Evolutionary conservation across 495 filamentous ascomycete genomes (phyloP), one percentile per base, ranked within the genome.

Genomic region (Podospora didyma): DNA sequence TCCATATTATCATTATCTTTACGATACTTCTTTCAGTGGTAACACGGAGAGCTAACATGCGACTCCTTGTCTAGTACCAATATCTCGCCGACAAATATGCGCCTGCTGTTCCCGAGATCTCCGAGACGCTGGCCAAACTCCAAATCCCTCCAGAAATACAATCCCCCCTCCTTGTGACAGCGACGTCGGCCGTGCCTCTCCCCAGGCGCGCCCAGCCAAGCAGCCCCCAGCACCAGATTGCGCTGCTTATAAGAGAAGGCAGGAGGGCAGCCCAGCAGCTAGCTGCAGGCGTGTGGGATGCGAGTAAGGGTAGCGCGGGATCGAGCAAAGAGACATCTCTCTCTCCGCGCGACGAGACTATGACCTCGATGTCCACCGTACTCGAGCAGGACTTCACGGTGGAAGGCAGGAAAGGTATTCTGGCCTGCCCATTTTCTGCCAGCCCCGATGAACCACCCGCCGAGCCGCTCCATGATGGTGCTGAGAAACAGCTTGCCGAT

Each of bases 371-470:
- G 56, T 76, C 79, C 31, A 82, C 79, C 16, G 76, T 78, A 1
- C 69, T 87, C 49, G 85, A 88, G 67, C 77, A 82, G 57, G 85
- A 88, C 61, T 88, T 87, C 59, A 88, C 85, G 4, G 78, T 84
- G 17, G 64, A 76, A 47, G 84, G 84, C 39, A 84, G 77, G 62
- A 83, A 83, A 46, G 80, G 84, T 49, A 72, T 69, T n/a, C 65
- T 87, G 19, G 74, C 77, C 19, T 88, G 85, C 68, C 85, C 85
- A 14, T 87, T 87, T 64, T 75, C 79, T 11, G 62, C 59, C 37
- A 56, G 61, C 46, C 47, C 56, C 37, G 62, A 63, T 41, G 63
- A 65, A 54, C 46, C n/a, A n/a, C n/a, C 64, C 46, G 63, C 59
- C 47, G 58, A 51, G 14, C 56, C 49, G 9, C 42, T 28, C 22